phyloP scores from a whole-genome alignment of 2,329 filamentous ascomycete genomes.

The Polytolypa hystricis region DNA sequence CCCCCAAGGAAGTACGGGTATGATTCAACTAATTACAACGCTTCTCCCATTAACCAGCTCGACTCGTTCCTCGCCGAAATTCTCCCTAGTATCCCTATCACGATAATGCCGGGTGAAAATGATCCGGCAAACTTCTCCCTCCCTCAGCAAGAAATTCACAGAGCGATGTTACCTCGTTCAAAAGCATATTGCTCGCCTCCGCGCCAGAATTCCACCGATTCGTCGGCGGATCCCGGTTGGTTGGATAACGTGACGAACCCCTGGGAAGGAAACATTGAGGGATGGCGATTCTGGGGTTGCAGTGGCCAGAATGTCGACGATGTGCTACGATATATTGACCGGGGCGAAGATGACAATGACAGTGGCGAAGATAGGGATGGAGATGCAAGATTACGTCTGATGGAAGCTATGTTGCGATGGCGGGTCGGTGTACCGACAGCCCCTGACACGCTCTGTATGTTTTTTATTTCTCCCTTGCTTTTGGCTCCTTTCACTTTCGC shows the following conservation, averaged over 20 bases:
- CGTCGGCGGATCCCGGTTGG: slow-evolving; percentile 49
- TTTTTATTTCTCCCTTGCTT: background rate
- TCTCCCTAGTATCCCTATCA: slow-evolving; percentile 77
- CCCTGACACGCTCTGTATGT: slow-evolving; percentile 85
- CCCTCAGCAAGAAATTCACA: slow-evolving; percentile 86
- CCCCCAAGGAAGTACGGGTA: slow-evolving; percentile 80
- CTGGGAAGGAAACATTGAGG: slow-evolving; percentile 81
- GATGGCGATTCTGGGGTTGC: slow-evolving; percentile 76
- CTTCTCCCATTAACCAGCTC: slow-evolving; percentile 69
- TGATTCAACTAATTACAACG: slow-evolving; percentile 78
- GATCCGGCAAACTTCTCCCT: slow-evolving; percentile 86
- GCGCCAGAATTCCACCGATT: slow-evolving; percentile 20
- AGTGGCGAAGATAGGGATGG: slow-evolving; percentile 32
- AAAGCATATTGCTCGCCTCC: slow-evolving; percentile 49
- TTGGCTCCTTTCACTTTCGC: slow-evolving; percentile 4
- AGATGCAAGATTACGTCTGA: slow-evolving; percentile 69
- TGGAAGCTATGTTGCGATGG: slow-evolving; percentile 93
- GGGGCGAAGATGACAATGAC: slow-evolving; percentile 13
- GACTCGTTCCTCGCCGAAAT: slow-evolving; percentile 73
- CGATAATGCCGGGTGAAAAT: slow-evolving; percentile 68
- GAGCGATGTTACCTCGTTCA: slow-evolving; percentile 75
- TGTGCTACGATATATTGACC: slow-evolving; percentile 76
- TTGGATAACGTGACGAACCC: slow-evolving; percentile 88
- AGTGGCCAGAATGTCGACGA: slow-evolving; percentile 91
- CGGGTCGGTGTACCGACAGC: slow-evolving; percentile 84